Evolutionary conservation across 129 eudicot species (phyloP), one percentile per base, ranked within the genome.

Genomic region (Mikania micrantha): DNA sequence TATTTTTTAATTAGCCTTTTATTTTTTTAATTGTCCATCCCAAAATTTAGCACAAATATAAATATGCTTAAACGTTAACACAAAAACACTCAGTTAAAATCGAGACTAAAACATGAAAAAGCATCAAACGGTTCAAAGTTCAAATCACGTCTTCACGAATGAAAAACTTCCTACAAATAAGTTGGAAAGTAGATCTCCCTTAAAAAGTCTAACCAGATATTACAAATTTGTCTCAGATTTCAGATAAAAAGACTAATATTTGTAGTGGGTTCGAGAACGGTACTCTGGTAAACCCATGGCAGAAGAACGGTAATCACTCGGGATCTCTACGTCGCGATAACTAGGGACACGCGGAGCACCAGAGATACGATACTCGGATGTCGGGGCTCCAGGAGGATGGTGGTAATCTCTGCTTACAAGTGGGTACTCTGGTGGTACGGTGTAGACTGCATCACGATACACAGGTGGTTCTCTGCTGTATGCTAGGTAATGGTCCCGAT

Each of bases 401-500:
- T 35, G 72, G 71, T 72, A 79, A 41, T 79, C 87, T 53, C 80
- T 52, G 66, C 64, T 66, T 50, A 52, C 74, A 1, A 59, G 59
- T 41, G 70, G 86, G 57, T 80, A 77, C 61, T 73, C 81, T 0
- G 76, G 74, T 21, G 82, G 78, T 67, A 77, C 66, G n/a, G 71
- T 71, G 54, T 91, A 91, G 22, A 72, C 34, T 6, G 77, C 44
- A 11, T 77, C 84, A 40, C 79, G 67, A 48, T 76, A 82, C 7
- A 79, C 21, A n/a, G 81, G 90, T 34, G 64, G 72, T 53, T 85
- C 86, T 70, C 80, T 42, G 56, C 73, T 35, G 42, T 74, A 73
- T 28, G 75, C 40, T 24, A 60, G 65, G 66, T 82, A 81, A 7
- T 79, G 64, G 63, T 87, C 88, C 5, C 57, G 35, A 32, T 84